Evolutionary conservation across 345 rosid genomes (phyloP), one percentile per base, ranked within the genome.

Genomic region (Schrenkiella parvula): DNA sequence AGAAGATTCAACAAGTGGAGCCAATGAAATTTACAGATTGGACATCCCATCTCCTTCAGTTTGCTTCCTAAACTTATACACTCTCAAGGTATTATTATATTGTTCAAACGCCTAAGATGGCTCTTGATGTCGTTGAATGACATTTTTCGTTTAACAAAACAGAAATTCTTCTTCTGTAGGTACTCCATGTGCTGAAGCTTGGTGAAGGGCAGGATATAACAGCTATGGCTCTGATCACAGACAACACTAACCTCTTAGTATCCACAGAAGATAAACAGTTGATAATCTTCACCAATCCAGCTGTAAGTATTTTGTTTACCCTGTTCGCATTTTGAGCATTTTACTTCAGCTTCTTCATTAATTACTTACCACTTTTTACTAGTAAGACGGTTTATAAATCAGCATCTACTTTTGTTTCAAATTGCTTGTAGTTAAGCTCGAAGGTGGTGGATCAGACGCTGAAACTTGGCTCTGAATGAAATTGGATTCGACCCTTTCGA

Each of bases 241-340:
- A 91, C 78, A 89, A 86, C 81, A 91, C 96, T 47, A 91, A 95
- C 79, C 95, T 95, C 60, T 74, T 95, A 75, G 91, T 91, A 58
- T 88, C 97, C 51, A 91, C 99, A 35, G 83, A 80, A 21, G 93
- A 93, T 77, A 89, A 83, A 75, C 95, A 91, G 82, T 71, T 95
- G 87, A 84, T 89, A 48, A 80, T 95, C 78, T 95, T 86, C 90
- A 89, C 97, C 0, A 84, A 91, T 78, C 97, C 97, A 74, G 82
- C 90, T 41, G 99, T 95, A 83, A 85, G 95, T 47, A n/a, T 85
- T 58, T 59, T 75, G 44, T 21, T n/a, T 66, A 25, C 34, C 50
- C 34, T 17, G 28, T 64, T 53, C 18, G 10, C 55, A 62, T 64
- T 51, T 54, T 73, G 25, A 7, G 32, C 26, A 22, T n/a, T 58